A percentile compares a stretch with the other conserved stretches of the same genome.
Evolutionary conservation across 805 yeast genomes (phyloP).

Genomic region (Candida xiaguanensis): DNA sequence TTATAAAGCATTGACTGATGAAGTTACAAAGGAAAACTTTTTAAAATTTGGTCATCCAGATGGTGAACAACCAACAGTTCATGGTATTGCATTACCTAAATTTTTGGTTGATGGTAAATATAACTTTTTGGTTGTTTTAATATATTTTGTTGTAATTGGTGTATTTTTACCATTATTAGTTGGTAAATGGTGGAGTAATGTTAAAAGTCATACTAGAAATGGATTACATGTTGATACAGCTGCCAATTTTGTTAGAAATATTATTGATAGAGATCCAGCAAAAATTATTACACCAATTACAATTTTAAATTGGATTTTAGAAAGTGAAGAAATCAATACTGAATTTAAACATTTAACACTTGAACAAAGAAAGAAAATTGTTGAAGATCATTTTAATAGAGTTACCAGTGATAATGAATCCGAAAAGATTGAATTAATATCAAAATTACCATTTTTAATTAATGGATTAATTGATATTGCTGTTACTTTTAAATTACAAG

Average conservation of each 20-base stretch:
- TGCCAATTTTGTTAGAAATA: conserved; percentile 61
- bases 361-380: conserved; percentile 47
- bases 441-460: conserved; percentile 62
- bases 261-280: conserved; percentile 73
- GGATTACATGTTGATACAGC: conserved; percentile 89
- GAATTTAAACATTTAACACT: conserved; percentile 39
- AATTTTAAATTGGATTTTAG: conserved; percentile 56
- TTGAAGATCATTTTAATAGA: conserved; percentile 60
- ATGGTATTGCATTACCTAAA: conserved; percentile 94
- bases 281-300: conserved; percentile 56
- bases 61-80: conserved; percentile 86
- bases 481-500: conserved; percentile 69
- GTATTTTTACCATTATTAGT: conserved; percentile 76
- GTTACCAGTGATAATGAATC: conserved; percentile 27
- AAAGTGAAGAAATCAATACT: conserved; percentile 60
- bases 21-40: conserved; percentile 73
- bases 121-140: conserved; percentile 56
- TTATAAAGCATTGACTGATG: conserved; percentile 92
- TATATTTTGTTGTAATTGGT: conserved; percentile 72
- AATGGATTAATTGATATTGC: conserved; percentile 79
- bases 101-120: conserved; percentile 82
- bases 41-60: conserved; percentile 95
- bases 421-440: conserved; percentile 53
- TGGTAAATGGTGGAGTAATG: conserved; percentile 85
- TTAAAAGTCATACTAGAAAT: conserved; percentile 72